Conservation (phyloP, 441 rosid genomes). For the Euphorbia celastroides region DNA sequence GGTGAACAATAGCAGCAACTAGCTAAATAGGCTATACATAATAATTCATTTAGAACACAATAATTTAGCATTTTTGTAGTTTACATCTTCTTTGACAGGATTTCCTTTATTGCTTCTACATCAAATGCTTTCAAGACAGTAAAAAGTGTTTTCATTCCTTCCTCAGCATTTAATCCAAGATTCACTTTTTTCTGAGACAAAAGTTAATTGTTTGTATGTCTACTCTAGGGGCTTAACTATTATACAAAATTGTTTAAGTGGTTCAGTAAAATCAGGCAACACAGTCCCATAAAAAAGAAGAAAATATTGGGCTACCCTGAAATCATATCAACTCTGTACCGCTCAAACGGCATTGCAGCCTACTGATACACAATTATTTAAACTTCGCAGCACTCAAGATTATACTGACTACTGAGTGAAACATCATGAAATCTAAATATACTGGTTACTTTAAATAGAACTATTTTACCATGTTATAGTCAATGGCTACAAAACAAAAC, state of each 20-base stretch:
- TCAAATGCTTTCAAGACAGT: too few relatives aligned
- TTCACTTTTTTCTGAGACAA: neutral
- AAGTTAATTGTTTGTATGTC: neutral
- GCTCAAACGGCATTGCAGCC: neutral
- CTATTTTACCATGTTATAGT: neutral
- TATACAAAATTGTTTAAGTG: neutral
- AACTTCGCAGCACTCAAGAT: neutral
- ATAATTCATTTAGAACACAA: neutral
- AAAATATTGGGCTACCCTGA: neutral
- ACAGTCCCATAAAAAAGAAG: neutral
- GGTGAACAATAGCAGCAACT: neutral
- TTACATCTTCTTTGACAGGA: neutral
- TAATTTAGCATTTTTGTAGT: neutral
- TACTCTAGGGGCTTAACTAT: neutral
- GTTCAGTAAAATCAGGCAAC: neutral
- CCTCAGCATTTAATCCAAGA: neutral
- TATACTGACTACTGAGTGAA: neutral
- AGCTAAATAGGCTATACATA: neutral
- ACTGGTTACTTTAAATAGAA: neutral
- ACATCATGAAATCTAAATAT: conserved; percentile 5
- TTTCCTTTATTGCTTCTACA: neutral
- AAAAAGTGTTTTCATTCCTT: too few relatives aligned
- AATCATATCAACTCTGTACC: neutral
- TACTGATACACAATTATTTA: neutral
- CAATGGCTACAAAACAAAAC: neutral